Evolutionary conservation across 2,329 filamentous ascomycete species (phyloP), one percentile per base, ranked within the genome.

Genomic region (Aspergillus novoparasiticus): DNA sequence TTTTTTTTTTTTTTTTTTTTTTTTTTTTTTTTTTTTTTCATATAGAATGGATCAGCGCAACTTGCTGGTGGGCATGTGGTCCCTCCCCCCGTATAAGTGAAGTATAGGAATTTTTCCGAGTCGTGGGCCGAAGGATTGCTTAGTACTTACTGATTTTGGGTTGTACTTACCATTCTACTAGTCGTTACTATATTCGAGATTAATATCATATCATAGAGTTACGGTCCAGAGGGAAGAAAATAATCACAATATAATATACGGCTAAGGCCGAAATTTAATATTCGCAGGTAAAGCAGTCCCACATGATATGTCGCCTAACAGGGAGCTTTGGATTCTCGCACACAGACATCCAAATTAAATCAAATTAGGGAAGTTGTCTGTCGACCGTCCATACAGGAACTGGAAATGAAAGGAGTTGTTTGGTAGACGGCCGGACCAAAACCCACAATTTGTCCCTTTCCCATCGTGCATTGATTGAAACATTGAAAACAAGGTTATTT

Each of bases 401-500:
- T 36, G 48, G 58, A 62, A 61, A 64, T 59, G 53, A 48, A 57
- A 60, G 59, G 65, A 63, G 46, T 30, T 57, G 53, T 30, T 57
- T 51, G 48, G 48, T 51, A 16, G 21, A 26, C n/a, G n/a, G 32
- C 41, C 51, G 32, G 51, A 39, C 51, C 51, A 55, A 55, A 55
- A 39, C 51, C 51, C 51, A 55, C 51, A 55, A 55, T 55, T 55
- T 39, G 32, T 55, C 32, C 32, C 34, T 55, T 39, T 55, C 32
- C 56, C 26, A 46, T 58, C 56, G 45, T 58, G 41, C 56, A 48
- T 46, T 48, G 56, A 58, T 55, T 55, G 32, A 55, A 55, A 55
- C 32, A 55, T 55, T 55, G 51, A 39, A 55, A 64, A 65, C 63
- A 69, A 69, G 64, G 67, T 69, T 69, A 68, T 64, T 60, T 59